A percentile compares a stretch with the other conserved stretches of the same genome.
These are phyloP conservation scores for Ophiostoma sp. DNA, from an alignment of 2,329 filamentous ascomycete genomes.

Conservation along the genomic window DNA sequence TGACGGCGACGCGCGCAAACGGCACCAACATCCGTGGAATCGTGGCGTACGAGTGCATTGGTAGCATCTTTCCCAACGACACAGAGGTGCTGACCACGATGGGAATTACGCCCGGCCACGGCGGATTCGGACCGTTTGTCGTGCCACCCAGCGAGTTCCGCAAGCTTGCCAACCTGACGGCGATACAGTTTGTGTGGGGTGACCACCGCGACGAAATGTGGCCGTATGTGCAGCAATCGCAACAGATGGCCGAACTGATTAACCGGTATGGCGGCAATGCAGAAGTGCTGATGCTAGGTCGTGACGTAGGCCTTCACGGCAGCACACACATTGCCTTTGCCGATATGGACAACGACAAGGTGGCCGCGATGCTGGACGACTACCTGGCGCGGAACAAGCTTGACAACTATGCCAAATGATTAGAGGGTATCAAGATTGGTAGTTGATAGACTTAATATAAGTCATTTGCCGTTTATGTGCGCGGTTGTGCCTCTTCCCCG, in stretches of 20 bases:
- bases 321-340: conserved; percentile 35
- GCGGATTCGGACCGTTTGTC: conserved; percentile 32
- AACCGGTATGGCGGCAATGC: conserved; percentile 34
- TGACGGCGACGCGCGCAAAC: conserved; percentile 40
- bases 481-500: conserved; percentile 48
- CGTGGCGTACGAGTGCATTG: conserved; percentile 37
- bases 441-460: neutral
- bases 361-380: conserved; percentile 32
- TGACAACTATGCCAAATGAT: conserved; percentile 25
- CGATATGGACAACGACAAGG: conserved; percentile 34
- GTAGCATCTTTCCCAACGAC: conserved; percentile 34
- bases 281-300: conserved; percentile 33
- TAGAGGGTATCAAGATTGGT: neutral
- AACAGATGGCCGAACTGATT: conserved; percentile 31
- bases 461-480: conserved; percentile 21
- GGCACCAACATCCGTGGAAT: conserved; percentile 41
- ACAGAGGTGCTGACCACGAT: neutral
- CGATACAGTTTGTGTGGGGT: conserved; percentile 36
- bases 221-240: conserved; percentile 28
- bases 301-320: conserved; percentile 32
- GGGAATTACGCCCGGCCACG: conserved; percentile 8
- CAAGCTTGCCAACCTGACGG: conserved; percentile 32
- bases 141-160: conserved; percentile 34
- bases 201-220: conserved; percentile 29
- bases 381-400: conserved; percentile 30